Conservation (phyloP, 164 flowering plant species). For the Tetrastigma voinierianum region DNA sequence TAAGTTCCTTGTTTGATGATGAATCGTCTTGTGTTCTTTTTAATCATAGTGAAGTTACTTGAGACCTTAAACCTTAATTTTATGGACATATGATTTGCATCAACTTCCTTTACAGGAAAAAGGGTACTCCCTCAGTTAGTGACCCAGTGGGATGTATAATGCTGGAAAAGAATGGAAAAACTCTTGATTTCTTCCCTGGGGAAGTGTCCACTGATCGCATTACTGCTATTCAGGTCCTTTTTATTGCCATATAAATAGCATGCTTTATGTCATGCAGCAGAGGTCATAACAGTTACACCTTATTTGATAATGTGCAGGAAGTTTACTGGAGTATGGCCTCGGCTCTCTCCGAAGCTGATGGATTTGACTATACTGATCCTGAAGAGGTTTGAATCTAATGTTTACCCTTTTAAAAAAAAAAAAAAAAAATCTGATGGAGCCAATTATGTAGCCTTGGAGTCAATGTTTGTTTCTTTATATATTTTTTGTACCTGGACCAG, state of each 20-base stretch:
- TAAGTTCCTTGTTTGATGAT: constrained; percentile 36
- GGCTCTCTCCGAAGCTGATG: constrained; percentile 93
- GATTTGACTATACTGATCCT: constrained; percentile 89
- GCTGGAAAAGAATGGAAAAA: constrained; percentile 89
- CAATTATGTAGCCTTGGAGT: not conserved
- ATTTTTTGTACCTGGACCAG: constrained; percentile 44
- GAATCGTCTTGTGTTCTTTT: not conserved
- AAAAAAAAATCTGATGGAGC: constrained; percentile 5
- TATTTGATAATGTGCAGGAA: constrained; percentile 47
- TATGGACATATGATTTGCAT: constrained; percentile 10
- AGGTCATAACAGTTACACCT: not conserved
- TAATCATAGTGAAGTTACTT: not conserved
- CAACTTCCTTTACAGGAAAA: constrained; percentile 40
- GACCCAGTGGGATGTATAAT: constrained; percentile 31
- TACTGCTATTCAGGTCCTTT: constrained; percentile 77
- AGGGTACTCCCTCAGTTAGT: constrained; percentile 34
- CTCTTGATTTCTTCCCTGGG: constrained; percentile 61
- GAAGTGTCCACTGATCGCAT: constrained; percentile 82
- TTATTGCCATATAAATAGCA: not conserved
- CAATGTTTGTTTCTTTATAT: constrained; percentile 5
- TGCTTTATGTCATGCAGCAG: not conserved
- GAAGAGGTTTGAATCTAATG: constrained; percentile 64
- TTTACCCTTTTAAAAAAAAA: not conserved
- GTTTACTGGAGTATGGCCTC: constrained; percentile 86
- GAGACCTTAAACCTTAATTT: constrained; percentile 5